Base-by-base conservation (phyloP, 75 land plant genomes). In the Azolla pinnata region DNA sequence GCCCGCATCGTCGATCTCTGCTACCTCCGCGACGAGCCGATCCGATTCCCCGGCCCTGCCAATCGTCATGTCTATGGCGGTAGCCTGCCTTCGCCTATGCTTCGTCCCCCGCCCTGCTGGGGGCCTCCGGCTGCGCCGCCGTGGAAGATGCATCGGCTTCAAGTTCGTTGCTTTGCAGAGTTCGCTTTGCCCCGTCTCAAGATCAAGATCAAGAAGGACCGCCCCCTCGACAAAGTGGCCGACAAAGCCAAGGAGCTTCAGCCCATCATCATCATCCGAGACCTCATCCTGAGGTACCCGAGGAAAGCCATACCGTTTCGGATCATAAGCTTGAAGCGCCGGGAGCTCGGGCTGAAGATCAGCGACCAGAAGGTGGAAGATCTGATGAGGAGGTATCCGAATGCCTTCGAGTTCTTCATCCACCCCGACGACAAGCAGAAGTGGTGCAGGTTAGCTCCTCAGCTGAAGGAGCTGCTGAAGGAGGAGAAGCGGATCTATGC, bases 301-400 rank as follows among this genome's bases (percentile, higher is more conserved):
- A 46, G 21, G 21, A 46, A 46, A 14, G 49, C 49, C 49, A 46
- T 46, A 3, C 49, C 49, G 2, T 46, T 46, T 14, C 49, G 49
- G 2, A 3, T 46, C 14, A 46, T 46, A 2, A 46, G 10, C 17
- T 4, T 46, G 21, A 65, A 65, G 60, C 85, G 79, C 51, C 67
- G 69, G 51, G 59, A 57, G 26, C 71, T 82, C 21, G 85, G 80
- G 33, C 77, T 85, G 61, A 85, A 82, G 24, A 59, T 85, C 48
- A 85, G 85, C 38, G 80, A 74, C 46, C 57, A 76, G 23, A 84
- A 85, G 47, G 79, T 85, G 60, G 54, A 24, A 3, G 28, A 2
- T 14, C 25, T 24, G 25, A 38, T 85, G 47, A 81, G 82, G 47
- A 52, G 89, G 63, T 82, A 73, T 55, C 89, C 89, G 0, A 85